Evolutionary conservation across 495 filamentous ascomycete species (phyloP).

Genomic region (Gamarada debralockiae): DNA sequence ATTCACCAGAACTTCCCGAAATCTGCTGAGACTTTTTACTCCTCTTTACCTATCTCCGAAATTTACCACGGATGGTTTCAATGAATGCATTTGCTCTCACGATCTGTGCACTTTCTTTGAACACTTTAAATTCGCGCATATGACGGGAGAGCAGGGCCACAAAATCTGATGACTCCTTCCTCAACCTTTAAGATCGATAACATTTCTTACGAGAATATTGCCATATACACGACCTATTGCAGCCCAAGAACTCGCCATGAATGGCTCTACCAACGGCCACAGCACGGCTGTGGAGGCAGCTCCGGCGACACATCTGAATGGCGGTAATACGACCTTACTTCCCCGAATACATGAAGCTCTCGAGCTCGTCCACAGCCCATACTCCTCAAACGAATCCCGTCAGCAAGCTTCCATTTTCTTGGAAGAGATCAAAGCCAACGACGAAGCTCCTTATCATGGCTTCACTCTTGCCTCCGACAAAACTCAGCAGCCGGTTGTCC

Average conservation of each 20-base stretch:
- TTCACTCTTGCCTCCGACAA: slow-evolving; percentile 73
- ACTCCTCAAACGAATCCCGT: slow-evolving; percentile 79
- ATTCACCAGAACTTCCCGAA: too few species aligned
- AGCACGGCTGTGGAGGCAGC: slow-evolving; percentile 2
- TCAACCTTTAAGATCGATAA: not conserved
- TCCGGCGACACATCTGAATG: slow-evolving; percentile 7
- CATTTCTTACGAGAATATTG: not conserved
- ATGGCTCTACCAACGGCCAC: slow-evolving; percentile 19
- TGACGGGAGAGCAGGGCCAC: not conserved
- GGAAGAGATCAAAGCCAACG: slow-evolving; percentile 73
- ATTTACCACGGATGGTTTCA: too few species aligned
- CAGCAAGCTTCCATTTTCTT: slow-evolving; percentile 78
- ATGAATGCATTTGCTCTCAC: too few species aligned
- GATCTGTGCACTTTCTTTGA: not conserved
- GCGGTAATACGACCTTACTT: slow-evolving; percentile 19
- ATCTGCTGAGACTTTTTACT: too few species aligned
- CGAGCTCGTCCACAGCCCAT: slow-evolving; percentile 76
- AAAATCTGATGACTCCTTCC: not conserved
- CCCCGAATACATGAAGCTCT: slow-evolving; percentile 73
- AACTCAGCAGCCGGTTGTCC: slow-evolving; percentile 70
- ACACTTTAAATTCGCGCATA: not conserved
- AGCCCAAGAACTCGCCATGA: slow-evolving; percentile 5
- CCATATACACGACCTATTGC: not conserved
- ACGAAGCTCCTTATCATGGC: slow-evolving; percentile 79
- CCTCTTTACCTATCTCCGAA: too few species aligned